Conservation (phyloP, 2,329 filamentous ascomycete species). For the Neonectria faginata region DNA sequence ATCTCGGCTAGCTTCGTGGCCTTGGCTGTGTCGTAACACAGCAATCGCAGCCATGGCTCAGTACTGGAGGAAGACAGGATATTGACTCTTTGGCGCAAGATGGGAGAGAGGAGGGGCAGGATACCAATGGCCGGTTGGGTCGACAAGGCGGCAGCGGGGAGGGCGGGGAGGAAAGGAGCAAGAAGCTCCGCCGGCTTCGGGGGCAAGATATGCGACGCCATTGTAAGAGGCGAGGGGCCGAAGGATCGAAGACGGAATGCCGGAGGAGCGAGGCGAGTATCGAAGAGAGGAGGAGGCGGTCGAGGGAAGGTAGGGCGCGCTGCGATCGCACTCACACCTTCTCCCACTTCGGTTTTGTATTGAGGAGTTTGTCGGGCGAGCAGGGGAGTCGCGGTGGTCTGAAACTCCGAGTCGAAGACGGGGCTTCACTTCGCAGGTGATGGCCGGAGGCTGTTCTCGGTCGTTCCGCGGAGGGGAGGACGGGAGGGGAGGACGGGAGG, state of each 20-base stretch:
- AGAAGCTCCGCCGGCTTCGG: constrained; percentile 63
- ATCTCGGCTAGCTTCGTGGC: constrained; percentile 69
- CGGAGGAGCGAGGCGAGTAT: background rate
- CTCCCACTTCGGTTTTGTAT: constrained; percentile 8
- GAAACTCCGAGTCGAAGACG: background rate
- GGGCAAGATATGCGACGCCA: constrained; percentile 51
- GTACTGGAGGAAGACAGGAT: constrained; percentile 69
- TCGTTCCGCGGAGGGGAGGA: constrained; percentile 27
- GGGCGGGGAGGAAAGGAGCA: constrained; percentile 67
- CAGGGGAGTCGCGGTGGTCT: constrained; percentile 12
- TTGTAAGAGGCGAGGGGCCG: constrained; percentile 31
- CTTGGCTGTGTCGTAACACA: constrained; percentile 74
- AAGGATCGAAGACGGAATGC: background rate
- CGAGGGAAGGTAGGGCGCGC: constrained; percentile 9
- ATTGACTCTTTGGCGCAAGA: constrained; percentile 73
- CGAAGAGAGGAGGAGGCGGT: background rate
- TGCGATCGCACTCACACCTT: constrained; percentile 22
- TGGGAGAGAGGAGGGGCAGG: constrained; percentile 72
- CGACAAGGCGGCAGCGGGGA: constrained; percentile 70
- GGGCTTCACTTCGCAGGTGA: constrained; percentile 35
- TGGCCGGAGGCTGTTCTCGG: constrained; percentile 22
- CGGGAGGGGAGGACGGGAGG: constrained; percentile 8
- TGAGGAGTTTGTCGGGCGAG: constrained; percentile 12
- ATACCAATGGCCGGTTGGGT: constrained; percentile 67
- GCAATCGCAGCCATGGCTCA: constrained; percentile 79